Conservation (phyloP, 1,284 basidiomycete species). For the Rhizoctonia solani region DNA sequence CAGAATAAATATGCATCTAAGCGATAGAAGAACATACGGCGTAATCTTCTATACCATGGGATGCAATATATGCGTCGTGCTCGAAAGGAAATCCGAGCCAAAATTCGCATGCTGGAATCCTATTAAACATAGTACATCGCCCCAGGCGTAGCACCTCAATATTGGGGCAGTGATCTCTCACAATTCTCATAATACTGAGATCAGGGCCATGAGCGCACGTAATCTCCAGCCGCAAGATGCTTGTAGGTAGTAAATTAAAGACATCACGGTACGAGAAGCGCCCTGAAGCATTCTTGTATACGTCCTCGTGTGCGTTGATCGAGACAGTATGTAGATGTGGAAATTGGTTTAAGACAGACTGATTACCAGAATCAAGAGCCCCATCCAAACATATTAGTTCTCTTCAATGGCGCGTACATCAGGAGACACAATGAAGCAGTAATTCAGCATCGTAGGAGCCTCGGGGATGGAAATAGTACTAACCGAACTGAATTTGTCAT, state of each 20-base stretch:
- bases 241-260: constrained; percentile 5
- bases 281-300: not conserved
- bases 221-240: constrained; percentile 10
- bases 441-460: no score
- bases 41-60: constrained; percentile 19
- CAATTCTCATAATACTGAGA: constrained; percentile 23
- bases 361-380: not conserved
- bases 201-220: constrained; percentile 27
- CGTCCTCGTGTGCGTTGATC: constrained; percentile 10
- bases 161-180: not conserved
- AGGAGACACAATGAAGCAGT: no score
- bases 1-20: not conserved
- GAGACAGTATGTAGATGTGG: not conserved
- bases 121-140: constrained; percentile 29
- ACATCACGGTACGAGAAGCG: constrained; percentile 29
- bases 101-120: constrained; percentile 5
- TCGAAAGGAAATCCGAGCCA: constrained; percentile 19
- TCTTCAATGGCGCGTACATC: not conserved
- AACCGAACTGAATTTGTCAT: no score
- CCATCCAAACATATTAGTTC: constrained; percentile 7
- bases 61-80: constrained; percentile 29
- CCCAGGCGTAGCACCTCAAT: constrained; percentile 7
- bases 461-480: no score
- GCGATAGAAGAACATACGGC: constrained; percentile 9
- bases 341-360: constrained; percentile 3